Evolutionary conservation across 1,284 basidiomycete genomes (phyloP).

Genomic region (Sanguinoderma infundibulare): DNA sequence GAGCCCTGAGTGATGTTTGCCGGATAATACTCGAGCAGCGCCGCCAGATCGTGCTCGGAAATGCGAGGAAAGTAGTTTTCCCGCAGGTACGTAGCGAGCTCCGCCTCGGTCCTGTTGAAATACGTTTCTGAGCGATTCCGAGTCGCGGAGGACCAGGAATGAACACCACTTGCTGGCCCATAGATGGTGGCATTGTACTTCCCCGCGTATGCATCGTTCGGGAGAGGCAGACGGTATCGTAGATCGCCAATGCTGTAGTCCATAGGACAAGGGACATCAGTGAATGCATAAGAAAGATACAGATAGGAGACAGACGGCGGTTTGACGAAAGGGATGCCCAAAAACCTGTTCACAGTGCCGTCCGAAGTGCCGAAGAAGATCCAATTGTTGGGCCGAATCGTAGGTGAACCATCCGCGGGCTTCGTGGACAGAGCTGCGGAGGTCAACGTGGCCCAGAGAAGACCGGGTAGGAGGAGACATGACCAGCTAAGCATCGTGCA

Average conservation of each 20-base stretch:
- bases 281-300: background rate
- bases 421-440: too few relatives aligned
- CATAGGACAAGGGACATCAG: too few relatives aligned
- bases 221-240: constrained; percentile 52
- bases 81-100: constrained; percentile 6
- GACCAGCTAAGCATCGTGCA: too few relatives aligned
- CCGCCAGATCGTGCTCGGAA: constrained; percentile 32
- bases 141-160: too few relatives aligned
- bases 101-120: constrained; percentile 7
- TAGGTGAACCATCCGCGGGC: background rate
- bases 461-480: too few relatives aligned
- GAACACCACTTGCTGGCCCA: too few relatives aligned
- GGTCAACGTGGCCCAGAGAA: too few relatives aligned
- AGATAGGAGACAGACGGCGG: constrained; percentile 38
- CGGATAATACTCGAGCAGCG: constrained; percentile 46
- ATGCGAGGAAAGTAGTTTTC: constrained; percentile 40
- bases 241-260: background rate
- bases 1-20: constrained; percentile 49
- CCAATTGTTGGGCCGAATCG: constrained; percentile 3
- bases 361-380: constrained; percentile 1
- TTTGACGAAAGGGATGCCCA: constrained; percentile 58
- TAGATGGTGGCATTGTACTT: constrained; percentile 45
- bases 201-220: constrained; percentile 46
- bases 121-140: background rate
- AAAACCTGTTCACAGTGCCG: constrained; percentile 40